Evolutionary conservation across 805 yeast species (phyloP).

Genomic region (Yamadazyma scolyti): DNA sequence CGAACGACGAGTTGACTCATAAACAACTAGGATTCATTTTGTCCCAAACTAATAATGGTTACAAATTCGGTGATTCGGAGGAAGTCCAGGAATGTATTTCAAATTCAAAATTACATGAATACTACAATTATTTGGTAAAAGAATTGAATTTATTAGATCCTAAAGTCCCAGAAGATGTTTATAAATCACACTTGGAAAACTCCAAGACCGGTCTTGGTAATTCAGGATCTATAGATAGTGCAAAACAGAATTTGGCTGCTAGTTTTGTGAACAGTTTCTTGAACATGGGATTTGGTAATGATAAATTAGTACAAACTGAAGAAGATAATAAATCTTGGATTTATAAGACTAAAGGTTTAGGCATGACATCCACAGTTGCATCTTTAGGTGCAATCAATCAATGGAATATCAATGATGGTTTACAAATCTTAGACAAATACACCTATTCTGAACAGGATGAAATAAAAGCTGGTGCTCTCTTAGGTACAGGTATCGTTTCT

Average conservation of each 20-base stretch:
- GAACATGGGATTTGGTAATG: conserved; percentile 87
- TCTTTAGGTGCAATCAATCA: conserved; percentile 84
- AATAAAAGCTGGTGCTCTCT: conserved; percentile 91
- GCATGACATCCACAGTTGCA: conserved; percentile 90
- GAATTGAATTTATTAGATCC: conserved; percentile 89
- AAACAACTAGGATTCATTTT: conserved; percentile 89
- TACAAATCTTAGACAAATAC: conserved; percentile 85
- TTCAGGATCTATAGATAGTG: conserved; percentile 67
- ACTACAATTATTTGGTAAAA: conserved; percentile 73
- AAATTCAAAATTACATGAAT: conserved; percentile 73
- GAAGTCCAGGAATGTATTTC: conserved; percentile 82
- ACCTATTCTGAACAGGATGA: conserved; percentile 81
- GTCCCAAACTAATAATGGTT: conserved; percentile 81
- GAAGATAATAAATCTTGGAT: conserved; percentile 78
- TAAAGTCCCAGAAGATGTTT: conserved; percentile 91
- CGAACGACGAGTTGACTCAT: conserved; percentile 68
- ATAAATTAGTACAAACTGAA: conserved; percentile 72
- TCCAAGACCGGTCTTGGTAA: conserved; percentile 55
- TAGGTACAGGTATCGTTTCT: conserved; percentile 91
- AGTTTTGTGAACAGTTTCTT: conserved; percentile 91
- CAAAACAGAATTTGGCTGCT: conserved; percentile 91
- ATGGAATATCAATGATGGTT: conserved; percentile 89
- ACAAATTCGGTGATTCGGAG: conserved; percentile 57
- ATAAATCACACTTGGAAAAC: conserved; percentile 85
- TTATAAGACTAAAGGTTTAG: conserved; percentile 85